These are phyloP conservation scores for Puccinia brachypodii DNA, from an alignment of 1,284 basidiomycete genomes.

Conservation along the genomic window DNA sequence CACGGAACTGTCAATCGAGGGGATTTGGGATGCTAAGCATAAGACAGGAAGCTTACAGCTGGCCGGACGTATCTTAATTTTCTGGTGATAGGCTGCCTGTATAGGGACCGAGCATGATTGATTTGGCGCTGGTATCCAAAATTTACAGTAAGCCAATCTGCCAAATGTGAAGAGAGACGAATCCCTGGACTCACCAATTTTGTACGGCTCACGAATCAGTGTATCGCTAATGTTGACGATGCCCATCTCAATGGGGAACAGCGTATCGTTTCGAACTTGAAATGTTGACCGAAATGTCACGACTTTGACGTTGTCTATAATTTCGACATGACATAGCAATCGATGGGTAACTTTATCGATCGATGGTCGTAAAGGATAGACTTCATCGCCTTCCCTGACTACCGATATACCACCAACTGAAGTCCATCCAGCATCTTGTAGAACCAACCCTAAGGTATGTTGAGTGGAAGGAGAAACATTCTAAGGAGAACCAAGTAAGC, in stretches of 20 bases:
- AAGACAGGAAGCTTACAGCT: constrained; percentile 2
- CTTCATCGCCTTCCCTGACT: constrained; percentile 88
- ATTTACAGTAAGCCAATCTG: constrained; percentile 3
- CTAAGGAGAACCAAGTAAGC: constrained; percentile 59
- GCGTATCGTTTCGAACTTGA: constrained; percentile 84
- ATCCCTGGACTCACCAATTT: constrained; percentile 65
- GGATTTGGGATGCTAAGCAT: background rate
- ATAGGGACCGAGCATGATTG: constrained; percentile 86
- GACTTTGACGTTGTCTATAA: constrained; percentile 91
- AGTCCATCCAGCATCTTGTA: constrained; percentile 89
- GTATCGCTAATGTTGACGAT: constrained; percentile 82
- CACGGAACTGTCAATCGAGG: background rate
- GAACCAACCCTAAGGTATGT: constrained; percentile 78
- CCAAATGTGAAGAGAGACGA: background rate
- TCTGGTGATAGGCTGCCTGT: constrained; percentile 79
- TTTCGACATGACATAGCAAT: constrained; percentile 83
- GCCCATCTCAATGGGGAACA: constrained; percentile 90
- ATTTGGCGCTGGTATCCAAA: constrained; percentile 67
- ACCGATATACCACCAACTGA: constrained; percentile 84
- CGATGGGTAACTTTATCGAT: constrained; percentile 75
- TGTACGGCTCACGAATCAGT: constrained; percentile 76
- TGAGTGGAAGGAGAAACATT: constrained; percentile 76
- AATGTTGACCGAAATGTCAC: constrained; percentile 94
- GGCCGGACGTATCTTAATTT: constrained; percentile 85
- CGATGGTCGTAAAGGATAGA: constrained; percentile 80